phyloP scores from a whole-genome alignment of 2,329 filamentous ascomycete species.

The Aureobasidium sp. region DNA sequence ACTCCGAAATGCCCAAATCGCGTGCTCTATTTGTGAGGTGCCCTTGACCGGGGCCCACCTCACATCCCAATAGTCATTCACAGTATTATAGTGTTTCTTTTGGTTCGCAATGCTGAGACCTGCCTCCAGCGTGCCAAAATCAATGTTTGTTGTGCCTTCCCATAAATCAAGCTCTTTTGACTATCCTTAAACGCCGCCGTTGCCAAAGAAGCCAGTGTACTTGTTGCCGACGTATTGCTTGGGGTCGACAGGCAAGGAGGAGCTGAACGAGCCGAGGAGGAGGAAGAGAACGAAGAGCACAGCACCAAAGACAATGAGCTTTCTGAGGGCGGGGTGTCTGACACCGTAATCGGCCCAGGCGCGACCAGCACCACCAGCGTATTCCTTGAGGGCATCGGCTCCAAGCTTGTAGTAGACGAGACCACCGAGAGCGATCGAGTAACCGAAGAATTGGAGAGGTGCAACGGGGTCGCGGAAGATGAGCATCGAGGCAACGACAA shows the following conservation, averaged over 20 bases:
- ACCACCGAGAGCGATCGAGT: slow-evolving; percentile 69
- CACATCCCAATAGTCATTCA: slow-evolving; percentile 9
- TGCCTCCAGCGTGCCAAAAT: background rate
- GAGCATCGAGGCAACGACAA: slow-evolving; percentile 71
- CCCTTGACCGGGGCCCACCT: background rate
- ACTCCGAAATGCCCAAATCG: slow-evolving; percentile 3
- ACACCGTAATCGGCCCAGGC: slow-evolving; percentile 83
- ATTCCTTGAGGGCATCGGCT: slow-evolving; percentile 74
- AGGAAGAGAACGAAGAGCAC: slow-evolving; percentile 61
- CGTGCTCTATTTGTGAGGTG: background rate
- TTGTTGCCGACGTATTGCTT: slow-evolving; percentile 10
- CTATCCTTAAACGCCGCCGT: background rate
- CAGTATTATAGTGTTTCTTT: slow-evolving; percentile 12
- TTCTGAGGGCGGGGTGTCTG: slow-evolving; percentile 68
- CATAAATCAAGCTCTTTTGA: background rate
- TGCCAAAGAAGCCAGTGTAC: slow-evolving; percentile 12
- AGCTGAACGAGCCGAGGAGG: slow-evolving; percentile 50
- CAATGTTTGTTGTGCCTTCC: background rate
- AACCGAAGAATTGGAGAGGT: slow-evolving; percentile 73
- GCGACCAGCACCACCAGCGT: slow-evolving; percentile 63
- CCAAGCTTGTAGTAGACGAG: slow-evolving; percentile 85
- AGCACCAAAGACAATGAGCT: slow-evolving; percentile 62
- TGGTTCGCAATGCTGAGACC: background rate
- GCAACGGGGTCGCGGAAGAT: slow-evolving; percentile 74
- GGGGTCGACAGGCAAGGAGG: slow-evolving; percentile 24